A percentile compares a stretch with the other conserved stretches of the same genome.
phyloP scores from a whole-genome alignment of 495 filamentous ascomycete genomes.

The Lophium mytilinum region DNA sequence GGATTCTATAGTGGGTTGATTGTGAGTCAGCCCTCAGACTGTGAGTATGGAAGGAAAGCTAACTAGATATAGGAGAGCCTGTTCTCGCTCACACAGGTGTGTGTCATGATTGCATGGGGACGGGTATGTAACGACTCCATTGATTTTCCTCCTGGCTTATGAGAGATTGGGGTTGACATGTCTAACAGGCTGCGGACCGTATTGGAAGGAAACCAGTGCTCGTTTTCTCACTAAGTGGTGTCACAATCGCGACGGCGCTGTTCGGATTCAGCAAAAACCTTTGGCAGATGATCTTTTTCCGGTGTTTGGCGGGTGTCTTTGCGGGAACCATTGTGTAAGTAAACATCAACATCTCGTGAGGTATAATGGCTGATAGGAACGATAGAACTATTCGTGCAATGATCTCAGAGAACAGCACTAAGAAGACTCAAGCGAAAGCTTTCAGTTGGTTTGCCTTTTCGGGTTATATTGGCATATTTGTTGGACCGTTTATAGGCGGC shows the following conservation, averaged over 20 bases:
- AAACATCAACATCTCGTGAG: not conserved
- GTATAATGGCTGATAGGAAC: constrained; percentile 1
- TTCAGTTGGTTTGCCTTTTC: constrained; percentile 67
- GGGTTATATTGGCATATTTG: constrained; percentile 59
- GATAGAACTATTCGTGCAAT: constrained; percentile 56
- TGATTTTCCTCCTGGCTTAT: not conserved
- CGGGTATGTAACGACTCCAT: constrained; percentile 14
- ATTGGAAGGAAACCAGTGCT: constrained; percentile 61
- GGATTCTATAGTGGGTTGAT: constrained; percentile 68
- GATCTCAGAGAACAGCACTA: constrained; percentile 60
- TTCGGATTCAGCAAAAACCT: constrained; percentile 56
- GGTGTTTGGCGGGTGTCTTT: constrained; percentile 59
- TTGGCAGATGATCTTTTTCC: constrained; percentile 58
- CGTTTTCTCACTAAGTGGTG: constrained; percentile 51
- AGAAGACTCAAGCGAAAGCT: constrained; percentile 55
- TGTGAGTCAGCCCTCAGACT: constrained; percentile 18
- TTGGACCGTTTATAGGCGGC: constrained; percentile 57
- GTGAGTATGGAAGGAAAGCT: not conserved
- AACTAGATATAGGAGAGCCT: constrained; percentile 44
- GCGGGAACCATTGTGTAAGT: constrained; percentile 52
- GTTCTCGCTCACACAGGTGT: constrained; percentile 60
- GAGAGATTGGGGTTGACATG: not conserved
- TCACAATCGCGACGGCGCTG: constrained; percentile 46
- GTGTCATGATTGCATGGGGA: constrained; percentile 56
- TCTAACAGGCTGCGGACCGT: constrained; percentile 46